Base-by-base conservation (phyloP, 1,139 yeast genomes). In the Debaryomyces sp. region DNA sequence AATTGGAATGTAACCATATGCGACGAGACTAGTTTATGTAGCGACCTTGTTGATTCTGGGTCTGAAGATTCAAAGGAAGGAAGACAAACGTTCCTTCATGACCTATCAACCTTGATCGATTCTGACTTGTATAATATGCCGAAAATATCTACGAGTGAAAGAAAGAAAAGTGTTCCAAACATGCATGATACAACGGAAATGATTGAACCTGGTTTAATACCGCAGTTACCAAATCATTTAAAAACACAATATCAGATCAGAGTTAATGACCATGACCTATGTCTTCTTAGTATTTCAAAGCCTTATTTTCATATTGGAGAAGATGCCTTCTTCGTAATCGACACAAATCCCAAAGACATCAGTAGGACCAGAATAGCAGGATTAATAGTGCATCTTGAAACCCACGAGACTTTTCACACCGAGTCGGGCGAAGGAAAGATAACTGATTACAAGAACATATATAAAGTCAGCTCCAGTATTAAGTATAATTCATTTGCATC, bases 301-400 rank as follows among this genome's bases (percentile, higher is more conserved):
- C 73, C 80, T 1, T 74, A 74, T 50, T 81, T 72, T 55, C 78
- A 76, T 46, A 54, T 76, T 9, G 81, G 84, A 1, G 85, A 81
- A 34, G 80, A 77, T 48, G 66, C 81, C 8, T 70, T 70, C 49
- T 65, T 78, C 40, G 60, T 66, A 0, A 57, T 80, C 8, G 64
- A 69, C 43, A 52, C 63, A 21, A 59, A 54, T 43, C 64, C 66
- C 2, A 47, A 46, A 6, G 58, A 54, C 10, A 48, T 45, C 10
- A 49, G 57, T 5, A 47, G 48, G 4, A 61, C 69, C 3, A 66
- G 65, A 41, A 63, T 73, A 3, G 68, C 67, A 1, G 80, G 81
- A 1, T 48, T 67, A 22, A 60, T 70, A 5, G 65, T 60, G 5
- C 71, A 70, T 52, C 49, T 75, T 18, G 80, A 75, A 52, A 78